These are phyloP conservation scores for Claviceps paspali DNA, from an alignment of 2,329 filamentous ascomycete species.

Conservation along the genomic window DNA sequence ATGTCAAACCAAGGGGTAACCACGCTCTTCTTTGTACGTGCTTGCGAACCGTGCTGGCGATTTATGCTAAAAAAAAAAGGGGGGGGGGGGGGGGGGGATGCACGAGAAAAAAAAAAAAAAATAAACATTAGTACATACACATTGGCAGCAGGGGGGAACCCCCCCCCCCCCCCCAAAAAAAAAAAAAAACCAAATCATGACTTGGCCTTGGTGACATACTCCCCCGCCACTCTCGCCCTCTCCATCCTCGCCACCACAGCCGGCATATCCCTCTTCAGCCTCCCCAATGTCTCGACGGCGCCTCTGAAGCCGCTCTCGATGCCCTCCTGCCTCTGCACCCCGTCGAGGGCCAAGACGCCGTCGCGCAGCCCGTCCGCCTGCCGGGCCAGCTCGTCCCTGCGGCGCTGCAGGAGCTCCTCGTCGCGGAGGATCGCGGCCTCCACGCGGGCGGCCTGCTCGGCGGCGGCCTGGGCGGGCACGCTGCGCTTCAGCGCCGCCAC, in stretches of 20 bases:
- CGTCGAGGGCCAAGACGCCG: conserved; percentile 15
- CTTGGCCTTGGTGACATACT: conserved; percentile 33
- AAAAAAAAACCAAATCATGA: not conserved
- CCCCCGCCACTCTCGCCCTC: conserved; percentile 42
- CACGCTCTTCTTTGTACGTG: no score
- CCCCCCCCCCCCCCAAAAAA: no score
- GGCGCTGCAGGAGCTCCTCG: conserved; percentile 26
- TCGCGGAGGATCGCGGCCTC: conserved; percentile 28
- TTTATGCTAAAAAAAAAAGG: not conserved
- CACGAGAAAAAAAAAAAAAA: no score
- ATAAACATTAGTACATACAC: no score
- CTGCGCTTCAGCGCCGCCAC: conserved; percentile 44
- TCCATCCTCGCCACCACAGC: conserved; percentile 49
- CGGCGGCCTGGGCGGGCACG: conserved; percentile 31
- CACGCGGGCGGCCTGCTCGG: conserved; percentile 25
- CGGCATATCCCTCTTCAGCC: conserved; percentile 45
- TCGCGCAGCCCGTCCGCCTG: conserved; percentile 12
- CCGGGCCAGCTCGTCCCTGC: conserved; percentile 9
- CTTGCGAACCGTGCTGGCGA: no score
- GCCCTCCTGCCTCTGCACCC: conserved; percentile 25
- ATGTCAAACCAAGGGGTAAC: no score
- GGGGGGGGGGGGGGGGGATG: no score
- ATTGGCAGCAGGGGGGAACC: no score
- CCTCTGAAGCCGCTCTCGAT: conserved; percentile 31
- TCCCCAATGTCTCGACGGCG: conserved; percentile 34